Evolutionary conservation across 1,284 basidiomycete species (phyloP), one percentile per base, ranked within the genome.

Genomic region (Cryptococcus jaspeensis): DNA sequence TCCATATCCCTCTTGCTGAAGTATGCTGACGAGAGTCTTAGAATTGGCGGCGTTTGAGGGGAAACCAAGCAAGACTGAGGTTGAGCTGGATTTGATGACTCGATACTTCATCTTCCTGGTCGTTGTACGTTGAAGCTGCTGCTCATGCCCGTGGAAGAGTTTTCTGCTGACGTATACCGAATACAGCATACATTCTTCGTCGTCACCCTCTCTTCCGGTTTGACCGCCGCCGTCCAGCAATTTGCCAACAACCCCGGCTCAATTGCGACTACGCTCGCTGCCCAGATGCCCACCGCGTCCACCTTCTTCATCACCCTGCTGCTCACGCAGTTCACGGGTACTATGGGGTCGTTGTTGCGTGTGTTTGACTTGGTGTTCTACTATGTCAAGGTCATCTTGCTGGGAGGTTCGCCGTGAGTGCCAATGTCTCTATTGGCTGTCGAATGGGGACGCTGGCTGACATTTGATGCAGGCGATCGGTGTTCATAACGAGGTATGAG

Each of bases 241-340:
- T 73, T 83, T 38, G 63, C 65, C 44, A 69, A 81, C 35, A 80
- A 84, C 60, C 86, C 86, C 0, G 77, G 81, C 0, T 83, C 53
- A 66, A 83, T 64, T 69, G 83, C 76, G 36, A 82, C 62, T 2
- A 76, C 77, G 5, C 79, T 88, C 28, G 84, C 85, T 0, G 70
- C 73, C 15, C 81, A 86, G 56, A 81, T 90, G 37, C 88, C 89
- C 5, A 79, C 80, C 15, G 87, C 87, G 0, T 87, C 87, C 13
- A 85, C 85, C 18, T 90, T 90, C 81, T 90, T 90, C 81, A 79
- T 90, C 56, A 88, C 87, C 16, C 87, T 86, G 71, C 83, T 86
- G 68, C 75, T 85, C 81, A 69, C 58, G 1, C 72, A 75, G 60
- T 74, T 78, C 37, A 73, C 78, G 2, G 79, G 70, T 22, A 72